Base-by-base conservation (phyloP, 1,139 yeast species). In the Magnusiomyces paraingens region DNA sequence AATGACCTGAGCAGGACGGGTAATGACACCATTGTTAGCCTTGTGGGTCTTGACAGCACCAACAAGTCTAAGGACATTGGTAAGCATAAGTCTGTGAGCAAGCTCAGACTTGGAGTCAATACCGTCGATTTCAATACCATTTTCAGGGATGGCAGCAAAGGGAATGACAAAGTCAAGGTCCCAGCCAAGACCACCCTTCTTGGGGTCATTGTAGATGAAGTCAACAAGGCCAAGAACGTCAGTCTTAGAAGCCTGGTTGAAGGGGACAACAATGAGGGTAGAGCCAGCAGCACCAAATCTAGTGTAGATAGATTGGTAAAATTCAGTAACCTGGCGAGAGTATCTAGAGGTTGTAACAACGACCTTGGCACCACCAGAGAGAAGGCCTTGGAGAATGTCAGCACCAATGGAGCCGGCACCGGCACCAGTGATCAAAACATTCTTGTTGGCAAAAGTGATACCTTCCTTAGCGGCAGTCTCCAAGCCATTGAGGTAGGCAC, bases 401-500 rank as follows among this genome's bases (percentile, higher is more conserved):
- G 97, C 97, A 74, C 98, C 99, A 70, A 93, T 93, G 52, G 99
- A 93, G 52, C 98, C 99, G 53, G 89, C 93, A 78, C 99, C 99
- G 52, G 98, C 98, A 77, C 99, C 99, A 53, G 99, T 93, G 64
- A 93, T 79, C 67, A 93, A 81, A 53, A 91, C 96, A 62, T 84
- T 83, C 74, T 90, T 93, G 72, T 83, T 88, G 71, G 86, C 84
- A 78, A 84, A 93, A 43, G 96, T 80, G 59, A 90, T 80, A 75
- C 99, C 99, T 64, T 90, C 75, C 60, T 89, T 81, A 49, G 99
- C 97, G 68, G 95, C 95, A 60, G 80, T 78, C 74, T 93, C 98
- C 68, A 93, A 83, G 55, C 95, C 95, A 69, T 90, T 93, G 70
- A 93, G 81, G 74, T 86, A 93, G 48, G 76, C 66, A 38, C 93